Conservation (phyloP, 139 green algal species). For the Chlorella sp. region DNA sequence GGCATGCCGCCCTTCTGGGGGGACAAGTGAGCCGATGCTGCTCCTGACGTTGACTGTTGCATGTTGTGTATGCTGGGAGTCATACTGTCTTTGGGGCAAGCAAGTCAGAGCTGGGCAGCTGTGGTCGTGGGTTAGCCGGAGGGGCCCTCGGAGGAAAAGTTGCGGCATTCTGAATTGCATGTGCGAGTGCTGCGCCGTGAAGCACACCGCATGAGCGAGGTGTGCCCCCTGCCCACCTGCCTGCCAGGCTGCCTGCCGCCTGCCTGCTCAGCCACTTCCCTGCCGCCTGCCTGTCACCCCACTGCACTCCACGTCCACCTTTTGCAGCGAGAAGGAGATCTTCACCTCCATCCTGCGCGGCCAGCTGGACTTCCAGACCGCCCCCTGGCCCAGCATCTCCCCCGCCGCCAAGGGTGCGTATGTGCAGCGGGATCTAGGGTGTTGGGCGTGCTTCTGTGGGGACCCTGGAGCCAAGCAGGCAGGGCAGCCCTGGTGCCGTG, state of each 20-base stretch:
- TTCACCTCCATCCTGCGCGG: slow-evolving; percentile 68
- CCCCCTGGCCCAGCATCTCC: slow-evolving; percentile 61
- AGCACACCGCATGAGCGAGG: no score
- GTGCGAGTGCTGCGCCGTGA: no score
- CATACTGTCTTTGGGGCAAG: neutral
- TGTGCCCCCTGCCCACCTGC: neutral
- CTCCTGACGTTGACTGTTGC: no score
- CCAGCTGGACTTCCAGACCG: slow-evolving; percentile 52
- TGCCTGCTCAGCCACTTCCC: neutral
- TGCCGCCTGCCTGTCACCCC: neutral
- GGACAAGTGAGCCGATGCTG: slow-evolving; percentile 5
- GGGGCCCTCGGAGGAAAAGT: no score
- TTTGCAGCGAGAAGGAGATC: slow-evolving; percentile 74
- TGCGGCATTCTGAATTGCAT: no score
- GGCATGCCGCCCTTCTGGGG: slow-evolving; percentile 94
- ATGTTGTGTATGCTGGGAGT: neutral
- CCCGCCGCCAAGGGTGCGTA: slow-evolving; percentile 34
- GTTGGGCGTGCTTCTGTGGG: neutral
- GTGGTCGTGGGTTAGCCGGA: no score
- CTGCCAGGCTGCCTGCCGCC: neutral
- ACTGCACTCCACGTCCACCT: neutral
- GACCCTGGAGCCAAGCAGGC: no score
- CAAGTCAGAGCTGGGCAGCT: no score
- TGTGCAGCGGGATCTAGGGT: neutral
- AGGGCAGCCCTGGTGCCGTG: no score